Evolutionary conservation across 495 filamentous ascomycete species (phyloP), one percentile per base, ranked within the genome.

Genomic region (Hypoxylon cercidicola): DNA sequence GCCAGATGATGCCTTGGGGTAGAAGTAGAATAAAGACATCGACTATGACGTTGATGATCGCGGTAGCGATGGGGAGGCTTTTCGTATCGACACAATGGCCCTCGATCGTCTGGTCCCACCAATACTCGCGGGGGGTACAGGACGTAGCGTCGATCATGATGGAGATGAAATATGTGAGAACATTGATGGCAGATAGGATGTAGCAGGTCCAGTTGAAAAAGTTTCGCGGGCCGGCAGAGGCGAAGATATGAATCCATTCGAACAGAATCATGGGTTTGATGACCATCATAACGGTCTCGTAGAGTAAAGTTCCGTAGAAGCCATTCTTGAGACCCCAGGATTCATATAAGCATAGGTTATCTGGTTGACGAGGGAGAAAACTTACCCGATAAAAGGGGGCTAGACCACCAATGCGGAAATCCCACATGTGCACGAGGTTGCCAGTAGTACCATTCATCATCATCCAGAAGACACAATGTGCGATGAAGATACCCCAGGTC

Each of bases 181-280:
- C 11, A 41, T 60, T 51, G 51, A 61, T 12, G 11, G 30, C 12
- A 8, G 15, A 28, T 12, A 61, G 28, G 32, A 37, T 19, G 37
- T 49, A 56, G 21, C 52, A 55, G 1, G 60, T 45, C 54, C 54
- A 39, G 41, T 62, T 20, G 66, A 72, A 59, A 44, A 23, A 12
- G 34, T 55, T 51, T 40, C 52, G 55, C 15, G 51, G 41, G 37
- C 61, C 28, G 44, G 62, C 39, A n/a, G 65, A 62, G 8, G 47
- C 50, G 34, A 74, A 74, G 11, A 74, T 59, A n/a, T 60, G 62
- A 28, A 45, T 50, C 71, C 71, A 71, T 39, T 74, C 71, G 3
- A 69, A 18, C 34, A 74, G 44, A 28, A 74, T 74, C 18, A 52
- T 55, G 11, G 54, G 43, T 47, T 74, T 74, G 32, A 74, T 41